Evolutionary conservation across 176 grass and related monocot genomes (phyloP).

Genomic region (Raddia distichophylla): DNA sequence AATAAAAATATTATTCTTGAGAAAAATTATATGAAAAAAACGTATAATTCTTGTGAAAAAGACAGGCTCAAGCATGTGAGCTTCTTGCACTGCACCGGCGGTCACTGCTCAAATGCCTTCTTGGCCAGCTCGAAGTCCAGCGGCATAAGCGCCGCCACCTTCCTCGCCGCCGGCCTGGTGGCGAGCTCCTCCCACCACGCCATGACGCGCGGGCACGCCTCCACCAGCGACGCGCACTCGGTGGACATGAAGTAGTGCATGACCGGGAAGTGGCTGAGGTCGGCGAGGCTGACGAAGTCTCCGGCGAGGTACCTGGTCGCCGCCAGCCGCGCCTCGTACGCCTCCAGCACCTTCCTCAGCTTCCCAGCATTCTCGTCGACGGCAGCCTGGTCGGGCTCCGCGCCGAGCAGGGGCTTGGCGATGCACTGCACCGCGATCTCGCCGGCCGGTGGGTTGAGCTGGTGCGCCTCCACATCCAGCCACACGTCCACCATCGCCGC

Average conservation of each 20-base stretch:
- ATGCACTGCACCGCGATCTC: slow-evolving; percentile 36
- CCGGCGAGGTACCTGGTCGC: slow-evolving; percentile 36
- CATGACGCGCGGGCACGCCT: slow-evolving; percentile 19
- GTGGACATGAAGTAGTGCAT: slow-evolving; percentile 35
- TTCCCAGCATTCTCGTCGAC: slow-evolving; percentile 31
- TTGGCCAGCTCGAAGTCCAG: not conserved
- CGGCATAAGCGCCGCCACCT: not conserved
- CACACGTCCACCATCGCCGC: slow-evolving; percentile 31
- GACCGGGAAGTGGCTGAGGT: slow-evolving; percentile 41
- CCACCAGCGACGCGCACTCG: not conserved
- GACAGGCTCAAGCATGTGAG: too few relatives aligned
- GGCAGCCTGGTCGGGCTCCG: slow-evolving; percentile 15
- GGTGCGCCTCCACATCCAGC: slow-evolving; percentile 38
- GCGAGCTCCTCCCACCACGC: slow-evolving; percentile 25
- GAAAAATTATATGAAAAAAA: too few relatives aligned
- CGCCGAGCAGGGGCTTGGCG: slow-evolving; percentile 5
- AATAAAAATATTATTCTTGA: too few relatives aligned
- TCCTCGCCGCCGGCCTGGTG: slow-evolving; percentile 21
- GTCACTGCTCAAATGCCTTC: not conserved
- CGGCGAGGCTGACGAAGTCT: slow-evolving; percentile 46
- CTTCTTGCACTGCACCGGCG: too few relatives aligned
- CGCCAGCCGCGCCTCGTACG: slow-evolving; percentile 38
- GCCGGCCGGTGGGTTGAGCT: not conserved
- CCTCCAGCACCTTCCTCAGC: slow-evolving; percentile 26
- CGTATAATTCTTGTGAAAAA: too few relatives aligned